Conservation (phyloP, 2,329 filamentous ascomycete genomes). For the Leptographium lundbergii region DNA sequence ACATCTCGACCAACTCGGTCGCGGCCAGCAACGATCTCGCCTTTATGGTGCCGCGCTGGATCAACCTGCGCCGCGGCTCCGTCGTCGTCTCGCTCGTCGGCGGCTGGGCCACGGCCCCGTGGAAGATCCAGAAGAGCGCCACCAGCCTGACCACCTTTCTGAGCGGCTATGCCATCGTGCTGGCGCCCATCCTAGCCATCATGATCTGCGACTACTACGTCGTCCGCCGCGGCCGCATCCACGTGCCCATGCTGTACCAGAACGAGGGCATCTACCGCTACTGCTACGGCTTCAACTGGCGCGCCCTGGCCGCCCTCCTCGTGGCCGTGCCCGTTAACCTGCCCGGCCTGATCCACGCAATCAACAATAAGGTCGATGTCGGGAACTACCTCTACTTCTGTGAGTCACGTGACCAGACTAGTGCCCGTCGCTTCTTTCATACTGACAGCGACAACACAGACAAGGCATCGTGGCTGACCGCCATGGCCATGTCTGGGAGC, state of each 20-base stretch:
- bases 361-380: background rate
- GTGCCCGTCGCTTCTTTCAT: background rate
- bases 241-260: constrained; percentile 24
- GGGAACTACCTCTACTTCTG: constrained; percentile 5
- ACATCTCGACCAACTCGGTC: constrained; percentile 20
- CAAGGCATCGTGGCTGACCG: constrained; percentile 3
- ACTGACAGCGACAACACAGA: background rate
- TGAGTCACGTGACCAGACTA: background rate
- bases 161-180: constrained; percentile 12
- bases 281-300: constrained; percentile 12
- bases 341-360: constrained; percentile 7
- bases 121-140: constrained; percentile 14
- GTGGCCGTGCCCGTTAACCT: constrained; percentile 8
- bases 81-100: constrained; percentile 11
- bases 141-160: constrained; percentile 11
- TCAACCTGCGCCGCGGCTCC: constrained; percentile 23
- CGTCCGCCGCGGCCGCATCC: constrained; percentile 21
- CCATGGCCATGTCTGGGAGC: background rate
- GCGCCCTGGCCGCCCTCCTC: constrained; percentile 3
- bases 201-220: constrained; percentile 26
- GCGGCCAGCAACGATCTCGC: constrained; percentile 25
- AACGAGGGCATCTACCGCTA: constrained; percentile 22
- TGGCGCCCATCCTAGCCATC: constrained; percentile 17
- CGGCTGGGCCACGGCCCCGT: constrained; percentile 16
- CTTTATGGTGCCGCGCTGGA: constrained; percentile 20